These are phyloP conservation scores for Hevea brasiliensis DNA, from an alignment of 345 rosid species.

Conservation along the genomic window DNA sequence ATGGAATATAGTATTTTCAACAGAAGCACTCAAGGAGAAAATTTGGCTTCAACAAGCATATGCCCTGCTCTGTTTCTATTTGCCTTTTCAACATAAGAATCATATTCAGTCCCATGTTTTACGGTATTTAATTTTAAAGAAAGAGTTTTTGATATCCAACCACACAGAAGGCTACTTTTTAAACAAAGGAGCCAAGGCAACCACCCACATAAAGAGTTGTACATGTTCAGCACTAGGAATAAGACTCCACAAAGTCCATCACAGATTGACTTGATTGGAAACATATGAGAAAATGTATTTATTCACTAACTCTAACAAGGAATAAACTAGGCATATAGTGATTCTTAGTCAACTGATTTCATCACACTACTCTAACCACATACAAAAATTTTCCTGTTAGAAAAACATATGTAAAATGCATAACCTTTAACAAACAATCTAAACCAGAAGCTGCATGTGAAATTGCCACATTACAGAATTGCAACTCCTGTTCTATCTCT, in stretches of 20 bases:
- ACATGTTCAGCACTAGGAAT: background rate
- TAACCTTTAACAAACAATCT: background rate
- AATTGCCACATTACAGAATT: background rate
- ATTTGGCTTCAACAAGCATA: background rate
- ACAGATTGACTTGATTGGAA: background rate
- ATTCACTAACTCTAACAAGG: background rate
- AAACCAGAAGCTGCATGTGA: background rate
- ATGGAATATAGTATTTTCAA: background rate
- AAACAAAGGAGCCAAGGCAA: background rate
- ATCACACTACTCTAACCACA: background rate
- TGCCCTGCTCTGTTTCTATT: background rate
- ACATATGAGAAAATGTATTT: background rate
- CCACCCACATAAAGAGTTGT: background rate
- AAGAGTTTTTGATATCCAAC: background rate
- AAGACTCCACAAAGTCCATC: background rate
- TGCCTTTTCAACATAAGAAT: background rate
- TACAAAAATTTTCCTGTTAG: background rate
- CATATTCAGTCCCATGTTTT: background rate
- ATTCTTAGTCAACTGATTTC: background rate
- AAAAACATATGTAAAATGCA: background rate
- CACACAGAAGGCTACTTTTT: background rate
- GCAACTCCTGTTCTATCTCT: background rate
- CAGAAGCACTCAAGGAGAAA: background rate
- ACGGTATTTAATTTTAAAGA: background rate
- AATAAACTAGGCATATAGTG: background rate